Conservation (phyloP, 331 rosid species). For the Rhamnella rubrinervis region DNA sequence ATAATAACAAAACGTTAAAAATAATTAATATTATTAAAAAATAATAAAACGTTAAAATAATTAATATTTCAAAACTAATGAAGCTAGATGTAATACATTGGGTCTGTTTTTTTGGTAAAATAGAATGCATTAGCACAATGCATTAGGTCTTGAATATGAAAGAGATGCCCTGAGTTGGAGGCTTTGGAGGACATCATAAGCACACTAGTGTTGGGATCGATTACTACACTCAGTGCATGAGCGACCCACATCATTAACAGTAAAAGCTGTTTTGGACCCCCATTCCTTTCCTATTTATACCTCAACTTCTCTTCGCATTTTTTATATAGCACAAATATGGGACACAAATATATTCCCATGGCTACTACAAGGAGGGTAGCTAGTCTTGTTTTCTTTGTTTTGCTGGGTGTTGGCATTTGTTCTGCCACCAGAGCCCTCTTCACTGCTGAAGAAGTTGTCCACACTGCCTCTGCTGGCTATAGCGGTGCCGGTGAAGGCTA, state of each 20-base stretch:
- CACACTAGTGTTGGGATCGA: constrained; percentile 25
- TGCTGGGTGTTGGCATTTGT: constrained; percentile 26
- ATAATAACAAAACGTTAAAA: background rate
- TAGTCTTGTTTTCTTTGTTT: constrained; percentile 18
- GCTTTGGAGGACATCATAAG: constrained; percentile 45
- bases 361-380: constrained; percentile 3
- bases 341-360: constrained; percentile 14
- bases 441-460: background rate
- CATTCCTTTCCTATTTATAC: constrained; percentile 20
- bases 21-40: too few relatives aligned
- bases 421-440: constrained; percentile 21
- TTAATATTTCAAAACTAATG: too few relatives aligned
- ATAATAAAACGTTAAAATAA: background rate
- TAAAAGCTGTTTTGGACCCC: constrained; percentile 9
- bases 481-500: constrained; percentile 10
- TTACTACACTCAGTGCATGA: too few relatives aligned
- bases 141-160: background rate
- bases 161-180: background rate
- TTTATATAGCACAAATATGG: background rate
- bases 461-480: background rate
- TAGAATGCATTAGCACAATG: too few relatives aligned
- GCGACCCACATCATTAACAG: constrained; percentile 8
- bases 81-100: too few relatives aligned
- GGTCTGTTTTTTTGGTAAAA: too few relatives aligned
- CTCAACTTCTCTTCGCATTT: background rate